Evolutionary conservation across 805 yeast genomes (phyloP).

Genomic region (Barnettozyma sp.): DNA sequence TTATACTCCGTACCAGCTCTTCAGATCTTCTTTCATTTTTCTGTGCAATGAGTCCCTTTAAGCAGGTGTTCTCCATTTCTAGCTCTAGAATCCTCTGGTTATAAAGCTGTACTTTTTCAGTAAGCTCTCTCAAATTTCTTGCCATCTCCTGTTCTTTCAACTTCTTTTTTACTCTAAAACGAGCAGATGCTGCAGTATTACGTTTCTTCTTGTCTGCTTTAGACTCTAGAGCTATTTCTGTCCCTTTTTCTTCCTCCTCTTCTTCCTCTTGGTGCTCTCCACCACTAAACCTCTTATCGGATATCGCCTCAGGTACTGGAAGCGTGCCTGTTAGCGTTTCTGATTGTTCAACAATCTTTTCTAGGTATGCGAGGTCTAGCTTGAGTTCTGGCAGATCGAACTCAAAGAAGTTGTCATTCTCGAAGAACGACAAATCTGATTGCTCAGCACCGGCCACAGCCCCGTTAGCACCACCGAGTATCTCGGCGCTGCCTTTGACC

Average conservation of each 20-base stretch:
- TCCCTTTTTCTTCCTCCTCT: not conserved
- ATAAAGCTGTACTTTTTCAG: conserved; percentile 37
- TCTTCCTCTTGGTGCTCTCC: not conserved
- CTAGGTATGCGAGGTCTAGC: conserved; percentile 8
- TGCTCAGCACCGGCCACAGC: no score
- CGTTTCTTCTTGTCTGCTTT: conserved; percentile 40
- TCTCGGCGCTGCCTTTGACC: no score
- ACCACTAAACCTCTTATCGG: no score
- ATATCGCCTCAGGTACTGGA: no score
- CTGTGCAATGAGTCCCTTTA: conserved; percentile 47
- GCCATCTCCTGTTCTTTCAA: conserved; percentile 55
- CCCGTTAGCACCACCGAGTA: no score
- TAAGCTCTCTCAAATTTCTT: conserved; percentile 35
- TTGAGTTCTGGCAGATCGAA: conserved; percentile 19
- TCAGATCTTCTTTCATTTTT: conserved; percentile 38
- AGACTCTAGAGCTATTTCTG: not conserved
- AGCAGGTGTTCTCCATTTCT: conserved; percentile 56
- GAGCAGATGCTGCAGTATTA: conserved; percentile 60
- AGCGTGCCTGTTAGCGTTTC: no score
- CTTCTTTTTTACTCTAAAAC: conserved; percentile 58
- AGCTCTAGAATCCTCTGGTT: conserved; percentile 43
- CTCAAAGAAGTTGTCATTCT: conserved; percentile 20
- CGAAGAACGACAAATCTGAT: conserved; percentile 17
- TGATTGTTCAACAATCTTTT: conserved; percentile 1
- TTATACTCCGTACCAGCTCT: conserved; percentile 33